phyloP scores from a whole-genome alignment of 2,329 filamentous ascomycete species.

The Neonectria neomacrospora region DNA sequence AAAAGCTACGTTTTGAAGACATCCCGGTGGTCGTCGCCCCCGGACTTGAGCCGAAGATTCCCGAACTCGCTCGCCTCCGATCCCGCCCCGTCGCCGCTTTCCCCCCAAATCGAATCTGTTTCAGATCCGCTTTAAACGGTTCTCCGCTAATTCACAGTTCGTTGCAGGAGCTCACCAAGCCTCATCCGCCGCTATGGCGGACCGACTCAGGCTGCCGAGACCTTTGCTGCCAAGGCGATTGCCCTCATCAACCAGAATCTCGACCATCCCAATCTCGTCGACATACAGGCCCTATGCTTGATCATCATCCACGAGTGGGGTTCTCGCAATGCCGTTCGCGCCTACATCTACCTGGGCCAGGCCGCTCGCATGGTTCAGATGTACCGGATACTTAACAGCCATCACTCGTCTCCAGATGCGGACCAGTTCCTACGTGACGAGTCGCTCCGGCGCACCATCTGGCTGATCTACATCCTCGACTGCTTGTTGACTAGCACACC shows the following conservation, averaged over 20 bases:
- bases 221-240: constrained; percentile 68
- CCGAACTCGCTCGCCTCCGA: constrained; percentile 25
- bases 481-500: constrained; percentile 71
- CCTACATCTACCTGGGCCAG: constrained; percentile 72
- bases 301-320: constrained; percentile 73
- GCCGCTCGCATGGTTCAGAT: constrained; percentile 73
- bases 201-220: constrained; percentile 66
- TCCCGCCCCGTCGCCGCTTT: constrained; percentile 20
- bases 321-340: constrained; percentile 68
- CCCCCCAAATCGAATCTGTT: constrained; percentile 15
- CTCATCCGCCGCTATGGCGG: constrained; percentile 69
- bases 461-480: constrained; percentile 72
- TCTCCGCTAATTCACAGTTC: constrained; percentile 26
- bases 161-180: constrained; percentile 62
- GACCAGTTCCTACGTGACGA: constrained; percentile 71
- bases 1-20: constrained; percentile 3
- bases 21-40: constrained; percentile 28
- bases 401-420: constrained; percentile 61
- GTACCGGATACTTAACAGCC: constrained; percentile 68
- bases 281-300: constrained; percentile 70
- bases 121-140: constrained; percentile 1
- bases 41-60: constrained; percentile 40
- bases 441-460: constrained; percentile 69
- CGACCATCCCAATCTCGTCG: constrained; percentile 68
- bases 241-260: constrained; percentile 67